Percentiles rank a stretch among this genome's conserved stretches.
Conservation (phyloP, 208 protist genomes). For the Trypanosoma boissoni region DNA sequence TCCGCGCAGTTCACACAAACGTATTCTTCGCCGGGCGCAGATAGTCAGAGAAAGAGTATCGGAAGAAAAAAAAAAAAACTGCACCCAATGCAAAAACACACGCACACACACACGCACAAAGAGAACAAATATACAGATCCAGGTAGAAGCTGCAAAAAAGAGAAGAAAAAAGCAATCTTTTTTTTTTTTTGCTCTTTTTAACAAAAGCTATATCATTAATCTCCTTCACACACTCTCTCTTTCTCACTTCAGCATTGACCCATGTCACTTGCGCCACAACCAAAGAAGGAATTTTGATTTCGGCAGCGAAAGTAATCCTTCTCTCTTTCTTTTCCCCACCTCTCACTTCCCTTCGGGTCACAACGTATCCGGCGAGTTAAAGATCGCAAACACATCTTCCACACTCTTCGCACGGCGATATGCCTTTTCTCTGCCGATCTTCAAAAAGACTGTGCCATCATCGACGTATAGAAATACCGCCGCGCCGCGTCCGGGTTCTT, state of each 20-base stretch:
- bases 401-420: constrained; percentile 64
- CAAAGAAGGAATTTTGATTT: constrained; percentile 5
- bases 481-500: constrained; percentile 1
- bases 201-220: too few species aligned
- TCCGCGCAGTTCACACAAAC: neutral
- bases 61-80: neutral
- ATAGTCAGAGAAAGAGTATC: neutral
- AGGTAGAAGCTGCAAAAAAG: too few species aligned
- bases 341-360: neutral
- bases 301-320: neutral
- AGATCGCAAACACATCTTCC: constrained; percentile 61
- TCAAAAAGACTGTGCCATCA: constrained; percentile 61
- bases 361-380: neutral
- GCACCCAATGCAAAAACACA: too few species aligned
- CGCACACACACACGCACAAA: too few species aligned
- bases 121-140: too few species aligned
- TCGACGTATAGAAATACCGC: constrained; percentile 73
- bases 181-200: too few species aligned
- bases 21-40: neutral
- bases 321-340: neutral
- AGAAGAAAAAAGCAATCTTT: too few species aligned
- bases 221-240: too few species aligned
- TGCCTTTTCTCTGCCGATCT: constrained; percentile 28
- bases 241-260: too few species aligned
- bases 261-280: neutral